Evolutionary conservation across 306 rosid species (phyloP).

Genomic region (Alnus rubra): DNA sequence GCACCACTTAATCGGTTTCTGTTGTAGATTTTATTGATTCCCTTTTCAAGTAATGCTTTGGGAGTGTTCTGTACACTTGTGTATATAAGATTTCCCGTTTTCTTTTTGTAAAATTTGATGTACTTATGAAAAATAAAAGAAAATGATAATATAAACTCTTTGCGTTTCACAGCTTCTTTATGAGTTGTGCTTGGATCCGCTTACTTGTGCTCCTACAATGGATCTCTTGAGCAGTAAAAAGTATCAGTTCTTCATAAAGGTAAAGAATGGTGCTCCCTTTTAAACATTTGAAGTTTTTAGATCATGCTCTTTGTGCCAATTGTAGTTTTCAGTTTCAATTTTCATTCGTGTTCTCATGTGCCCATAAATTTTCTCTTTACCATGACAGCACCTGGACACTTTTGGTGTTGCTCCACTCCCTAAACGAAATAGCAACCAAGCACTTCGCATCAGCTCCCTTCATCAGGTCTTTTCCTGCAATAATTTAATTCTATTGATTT

Average conservation of each 20-base stretch:
- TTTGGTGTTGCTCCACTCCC: constrained; percentile 90
- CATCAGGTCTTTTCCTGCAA: constrained; percentile 67
- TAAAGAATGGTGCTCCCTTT: constrained; percentile 26
- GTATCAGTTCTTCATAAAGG: constrained; percentile 86
- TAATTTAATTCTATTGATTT: constrained; percentile 5
- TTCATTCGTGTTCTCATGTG: constrained; percentile 1
- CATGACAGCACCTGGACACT: constrained; percentile 74
- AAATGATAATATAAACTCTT: constrained; percentile 8
- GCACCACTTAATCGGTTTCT: neutral
- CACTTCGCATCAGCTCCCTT: constrained; percentile 90
- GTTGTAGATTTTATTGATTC: neutral
- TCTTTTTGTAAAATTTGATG: neutral
- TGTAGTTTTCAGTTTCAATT: constrained; percentile 10
- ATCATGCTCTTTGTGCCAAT: neutral
- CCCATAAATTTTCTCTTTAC: constrained; percentile 1
- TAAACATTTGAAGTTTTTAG: constrained; percentile 6
- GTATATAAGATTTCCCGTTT: neutral
- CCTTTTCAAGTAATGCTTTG: neutral
- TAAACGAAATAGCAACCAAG: constrained; percentile 78
- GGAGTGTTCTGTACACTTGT: neutral
- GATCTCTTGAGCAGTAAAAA: constrained; percentile 81
- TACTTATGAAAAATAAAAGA: neutral
- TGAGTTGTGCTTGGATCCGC: constrained; percentile 80
- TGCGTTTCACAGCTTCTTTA: constrained; percentile 72
- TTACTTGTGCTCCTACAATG: constrained; percentile 69